phyloP scores from a whole-genome alignment of 768 basidiomycete genomes.

The Sporobolomyces pararoseus region DNA sequence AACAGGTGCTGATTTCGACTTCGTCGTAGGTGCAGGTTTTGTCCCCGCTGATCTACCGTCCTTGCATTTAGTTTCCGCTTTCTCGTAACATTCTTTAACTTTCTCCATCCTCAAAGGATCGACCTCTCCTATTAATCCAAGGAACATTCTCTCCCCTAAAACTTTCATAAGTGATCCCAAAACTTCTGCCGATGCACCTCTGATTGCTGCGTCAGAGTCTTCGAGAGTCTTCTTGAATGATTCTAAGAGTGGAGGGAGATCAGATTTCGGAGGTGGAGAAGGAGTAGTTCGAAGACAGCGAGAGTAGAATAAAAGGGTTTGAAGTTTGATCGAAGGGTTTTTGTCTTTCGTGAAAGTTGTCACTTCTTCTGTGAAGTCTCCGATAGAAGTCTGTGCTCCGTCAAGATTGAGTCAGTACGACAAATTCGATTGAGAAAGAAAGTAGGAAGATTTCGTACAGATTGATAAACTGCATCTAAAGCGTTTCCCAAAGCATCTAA shows the following conservation, averaged over 20 bases:
- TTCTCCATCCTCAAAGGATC: slow-evolving; percentile 84
- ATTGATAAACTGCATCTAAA: slow-evolving; percentile 78
- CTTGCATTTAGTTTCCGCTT: slow-evolving; percentile 86
- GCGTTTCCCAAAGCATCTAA: slow-evolving; percentile 82
- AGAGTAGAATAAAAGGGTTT: slow-evolving; percentile 77
- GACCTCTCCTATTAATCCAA: slow-evolving; percentile 75
- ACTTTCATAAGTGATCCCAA: slow-evolving; percentile 93
- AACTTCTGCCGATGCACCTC: slow-evolving; percentile 81
- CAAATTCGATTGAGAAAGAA: not conserved
- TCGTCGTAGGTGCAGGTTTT: slow-evolving; percentile 47
- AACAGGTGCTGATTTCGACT: slow-evolving; percentile 44
- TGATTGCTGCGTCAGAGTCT: slow-evolving; percentile 81
- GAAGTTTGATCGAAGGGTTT: slow-evolving; percentile 95
- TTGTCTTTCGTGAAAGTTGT: slow-evolving; percentile 73
- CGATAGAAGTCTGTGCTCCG: slow-evolving; percentile 62
- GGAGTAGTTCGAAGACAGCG: slow-evolving; percentile 71
- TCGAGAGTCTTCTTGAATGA: slow-evolving; percentile 70
- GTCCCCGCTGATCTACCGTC: slow-evolving; percentile 49
- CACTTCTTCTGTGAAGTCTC: slow-evolving; percentile 79
- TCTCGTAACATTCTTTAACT: slow-evolving; percentile 88
- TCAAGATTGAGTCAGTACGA: not conserved
- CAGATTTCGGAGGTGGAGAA: slow-evolving; percentile 64
- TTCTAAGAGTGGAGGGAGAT: slow-evolving; percentile 78
- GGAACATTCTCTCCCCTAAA: slow-evolving; percentile 86
- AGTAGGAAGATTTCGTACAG: slow-evolving; percentile 56